phyloP scores from a whole-genome alignment of 1,284 basidiomycete genomes.

The Sphagnurus paluster region DNA sequence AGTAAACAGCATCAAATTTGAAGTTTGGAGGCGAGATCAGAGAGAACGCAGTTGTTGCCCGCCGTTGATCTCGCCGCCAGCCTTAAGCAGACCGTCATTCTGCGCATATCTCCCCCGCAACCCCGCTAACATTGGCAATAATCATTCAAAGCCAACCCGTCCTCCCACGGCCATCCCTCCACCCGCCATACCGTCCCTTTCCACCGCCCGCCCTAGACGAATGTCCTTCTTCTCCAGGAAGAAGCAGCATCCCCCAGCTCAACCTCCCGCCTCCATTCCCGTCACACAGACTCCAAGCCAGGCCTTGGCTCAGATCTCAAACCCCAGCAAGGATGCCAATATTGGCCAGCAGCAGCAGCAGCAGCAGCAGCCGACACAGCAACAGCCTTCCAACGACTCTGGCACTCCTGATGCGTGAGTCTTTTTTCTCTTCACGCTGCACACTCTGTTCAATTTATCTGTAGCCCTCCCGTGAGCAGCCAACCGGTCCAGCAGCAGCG shows the following conservation, averaged over 20 bases:
- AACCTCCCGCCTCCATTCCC: constrained; percentile 46
- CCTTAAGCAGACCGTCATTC: too few species aligned
- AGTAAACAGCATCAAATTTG: neutral
- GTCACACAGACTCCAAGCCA: constrained; percentile 62
- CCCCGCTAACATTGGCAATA: constrained; percentile 19
- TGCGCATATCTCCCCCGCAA: constrained; percentile 5
- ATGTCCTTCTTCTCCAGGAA: constrained; percentile 90
- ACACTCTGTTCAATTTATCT: neutral
- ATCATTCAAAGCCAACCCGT: constrained; percentile 18
- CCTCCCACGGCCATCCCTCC: constrained; percentile 14
- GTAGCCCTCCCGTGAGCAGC: constrained; percentile 1
- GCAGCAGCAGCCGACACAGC: constrained; percentile 17
- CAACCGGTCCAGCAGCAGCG: constrained; percentile 18
- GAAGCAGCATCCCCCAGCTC: constrained; percentile 54
- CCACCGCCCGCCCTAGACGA: constrained; percentile 52
- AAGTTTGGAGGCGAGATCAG: neutral
- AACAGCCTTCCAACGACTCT: constrained; percentile 31
- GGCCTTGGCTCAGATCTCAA: constrained; percentile 59
- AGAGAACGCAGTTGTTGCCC: too few species aligned
- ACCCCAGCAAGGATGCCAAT: constrained; percentile 32
- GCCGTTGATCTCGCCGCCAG: neutral
- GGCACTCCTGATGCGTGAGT: constrained; percentile 43
- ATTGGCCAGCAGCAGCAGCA: constrained; percentile 21
- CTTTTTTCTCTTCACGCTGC: constrained; percentile 7
- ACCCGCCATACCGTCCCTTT: constrained; percentile 30